Evolutionary conservation across 805 yeast species (phyloP).

Genomic region (Pichia gijzeniarum): DNA sequence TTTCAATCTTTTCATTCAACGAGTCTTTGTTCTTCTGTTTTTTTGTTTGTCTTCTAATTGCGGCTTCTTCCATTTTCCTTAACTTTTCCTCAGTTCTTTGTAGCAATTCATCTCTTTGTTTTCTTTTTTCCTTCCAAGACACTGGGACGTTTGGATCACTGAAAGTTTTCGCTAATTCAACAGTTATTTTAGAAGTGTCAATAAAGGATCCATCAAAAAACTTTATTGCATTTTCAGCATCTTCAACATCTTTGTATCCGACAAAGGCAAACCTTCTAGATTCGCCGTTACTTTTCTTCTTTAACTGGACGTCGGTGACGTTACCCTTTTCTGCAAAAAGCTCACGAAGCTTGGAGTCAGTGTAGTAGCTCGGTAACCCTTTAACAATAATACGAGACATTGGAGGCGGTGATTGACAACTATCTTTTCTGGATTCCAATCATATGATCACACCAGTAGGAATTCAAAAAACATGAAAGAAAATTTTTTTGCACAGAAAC

Average conservation of each 20-base stretch:
- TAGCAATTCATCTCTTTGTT: conserved; percentile 44
- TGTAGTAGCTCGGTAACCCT: conserved; percentile 73
- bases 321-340: conserved; percentile 52
- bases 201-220: conserved; percentile 75
- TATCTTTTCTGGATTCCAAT: too few relatives aligned
- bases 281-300: conserved; percentile 76
- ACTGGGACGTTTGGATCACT: conserved; percentile 77
- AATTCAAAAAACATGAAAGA: not conserved
- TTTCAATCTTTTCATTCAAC: conserved; percentile 56
- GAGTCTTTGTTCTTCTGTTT: conserved; percentile 32
- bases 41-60: conserved; percentile 36
- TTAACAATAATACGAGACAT: conserved; percentile 90
- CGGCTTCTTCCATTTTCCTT: conserved; percentile 42
- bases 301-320: conserved; percentile 69
- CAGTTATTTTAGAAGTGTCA: conserved; percentile 75
- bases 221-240: conserved; percentile 71
- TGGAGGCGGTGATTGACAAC: not conserved
- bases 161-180: conserved; percentile 76
- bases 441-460: not conserved
- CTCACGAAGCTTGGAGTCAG: conserved; percentile 63
- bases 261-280: conserved; percentile 91
- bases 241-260: conserved; percentile 68
- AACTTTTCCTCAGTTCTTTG: conserved; percentile 45
- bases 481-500: too few relatives aligned
- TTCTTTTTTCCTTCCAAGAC: conserved; percentile 49